Base-by-base conservation (phyloP, 2,329 filamentous ascomycete genomes). In the Curvularia lunata region DNA sequence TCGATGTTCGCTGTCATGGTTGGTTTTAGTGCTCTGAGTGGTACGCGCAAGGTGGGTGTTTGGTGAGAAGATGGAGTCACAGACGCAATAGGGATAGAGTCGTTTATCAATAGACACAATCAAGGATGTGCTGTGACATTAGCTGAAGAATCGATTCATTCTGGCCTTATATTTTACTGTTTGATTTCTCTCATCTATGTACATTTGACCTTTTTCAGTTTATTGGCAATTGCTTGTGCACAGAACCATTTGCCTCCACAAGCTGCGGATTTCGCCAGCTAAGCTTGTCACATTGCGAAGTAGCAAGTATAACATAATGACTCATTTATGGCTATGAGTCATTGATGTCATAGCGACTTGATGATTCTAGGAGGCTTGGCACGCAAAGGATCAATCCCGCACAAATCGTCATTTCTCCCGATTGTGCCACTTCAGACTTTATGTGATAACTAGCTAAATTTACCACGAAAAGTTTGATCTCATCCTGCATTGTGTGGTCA, bases 41-140 rank as follows among this genome's bases (percentile, higher is more conserved):
- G 16, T 32, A 5, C 18, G 42, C 21, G n/a, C 10, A 19, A 12
- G 18, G 4, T 5, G 6, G 4, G 52, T 28, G 16, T 54, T 23
- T 57, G 46, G 34, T 41, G 38, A 48, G 46, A 60, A 28, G 40
- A 23, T 6, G 23, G 50, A 60, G 42, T 25, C 21, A 32, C 21
- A 25, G 32, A 47, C 38, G 56, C 27, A 21, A 51, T 12, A 54
- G 13, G 51, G 18, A 54, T 54, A n/a, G 25, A 3, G 25, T 9
- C 23, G 42, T 32, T 42, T 50, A 45, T 52, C 19, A 40, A 42
- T 34, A 30, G 2, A 52, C 8, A 53, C 52, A 34, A 34, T 40
- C 32, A 23, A 51, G 47, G 51, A 51, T 25, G 47, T 12, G 25
- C 42, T 6, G 18, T 37, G 8, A 37, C 40, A 40, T 27, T 45